Evolutionary conservation across 257 asterid genomes (phyloP).

Genomic region (Forsythia suspensa): DNA sequence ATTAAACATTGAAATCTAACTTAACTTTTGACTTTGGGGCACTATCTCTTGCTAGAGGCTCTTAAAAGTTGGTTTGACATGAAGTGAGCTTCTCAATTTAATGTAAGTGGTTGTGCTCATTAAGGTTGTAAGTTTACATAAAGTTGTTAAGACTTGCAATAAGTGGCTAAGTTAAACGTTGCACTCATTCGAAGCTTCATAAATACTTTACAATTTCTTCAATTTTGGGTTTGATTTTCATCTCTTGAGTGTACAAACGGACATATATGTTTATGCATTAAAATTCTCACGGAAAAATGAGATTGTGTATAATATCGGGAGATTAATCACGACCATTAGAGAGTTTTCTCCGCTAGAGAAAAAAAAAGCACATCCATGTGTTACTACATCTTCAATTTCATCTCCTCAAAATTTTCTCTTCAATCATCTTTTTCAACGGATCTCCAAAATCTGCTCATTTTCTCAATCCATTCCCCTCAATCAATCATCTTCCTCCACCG

Average conservation of each 20-base stretch:
- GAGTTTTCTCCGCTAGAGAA: no score
- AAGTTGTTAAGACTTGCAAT: conserved; percentile 44
- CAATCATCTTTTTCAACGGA: no score
- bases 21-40: neutral
- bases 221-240: neutral
- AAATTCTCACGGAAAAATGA: no score
- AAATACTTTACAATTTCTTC: conserved; percentile 2
- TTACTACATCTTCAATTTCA: no score
- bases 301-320: no score
- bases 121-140: conserved; percentile 21
- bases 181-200: conserved; percentile 3
- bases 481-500: no score
- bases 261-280: neutral
- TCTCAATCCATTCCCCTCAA: no score
- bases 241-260: neutral
- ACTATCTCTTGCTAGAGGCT: conserved; percentile 30
- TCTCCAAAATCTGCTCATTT: no score
- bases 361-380: no score
- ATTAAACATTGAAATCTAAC: neutral
- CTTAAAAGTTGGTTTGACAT: conserved; percentile 60
- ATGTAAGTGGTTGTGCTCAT: conserved; percentile 9
- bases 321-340: no score
- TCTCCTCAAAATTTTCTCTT: no score
- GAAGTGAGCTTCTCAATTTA: conserved; percentile 31
- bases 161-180: conserved; percentile 20